Evolutionary conservation across 106 monocot genomes (phyloP).

Genomic region (Chionographis japonica): DNA sequence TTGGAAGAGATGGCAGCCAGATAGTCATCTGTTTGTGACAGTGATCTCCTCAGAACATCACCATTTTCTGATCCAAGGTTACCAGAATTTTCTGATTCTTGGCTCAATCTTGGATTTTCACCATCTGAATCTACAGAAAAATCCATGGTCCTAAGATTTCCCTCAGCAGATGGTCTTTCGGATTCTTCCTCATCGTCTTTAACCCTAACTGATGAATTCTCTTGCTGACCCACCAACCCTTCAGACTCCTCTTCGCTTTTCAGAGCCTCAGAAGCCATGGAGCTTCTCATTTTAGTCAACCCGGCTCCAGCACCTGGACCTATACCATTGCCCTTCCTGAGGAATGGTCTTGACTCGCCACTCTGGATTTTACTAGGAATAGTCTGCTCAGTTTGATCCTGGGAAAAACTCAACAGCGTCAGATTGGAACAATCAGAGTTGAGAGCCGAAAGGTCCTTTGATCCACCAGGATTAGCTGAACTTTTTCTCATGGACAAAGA

Average conservation of each 20-base stretch:
- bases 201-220: conserved; percentile 23
- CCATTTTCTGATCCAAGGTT: conserved; percentile 49
- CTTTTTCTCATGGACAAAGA: conserved; percentile 60
- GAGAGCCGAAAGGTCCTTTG: conserved; percentile 39
- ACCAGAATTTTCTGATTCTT: conserved; percentile 36
- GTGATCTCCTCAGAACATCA: conserved; percentile 20
- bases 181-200: conserved; percentile 46
- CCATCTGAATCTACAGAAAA: conserved; percentile 48
- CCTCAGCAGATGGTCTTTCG: conserved; percentile 36
- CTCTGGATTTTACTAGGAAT: conserved; percentile 19
- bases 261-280: conserved; percentile 14
- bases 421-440: conserved; percentile 34
- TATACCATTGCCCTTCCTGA: conserved; percentile 43
- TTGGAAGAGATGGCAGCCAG: conserved; percentile 18
- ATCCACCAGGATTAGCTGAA: conserved; percentile 18
- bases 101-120: conserved; percentile 30
- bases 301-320: conserved; percentile 21
- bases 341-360: conserved; percentile 26
- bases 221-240: conserved; percentile 21
- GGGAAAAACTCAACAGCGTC: conserved; percentile 14
- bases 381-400: conserved; percentile 20
- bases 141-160: conserved; percentile 19
- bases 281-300: conserved; percentile 17
- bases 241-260: conserved; percentile 34
- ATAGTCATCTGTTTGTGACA: conserved; percentile 28